Evolutionary conservation across 139 green algal genomes (phyloP).

Genomic region (Pleodorina starrii): DNA sequence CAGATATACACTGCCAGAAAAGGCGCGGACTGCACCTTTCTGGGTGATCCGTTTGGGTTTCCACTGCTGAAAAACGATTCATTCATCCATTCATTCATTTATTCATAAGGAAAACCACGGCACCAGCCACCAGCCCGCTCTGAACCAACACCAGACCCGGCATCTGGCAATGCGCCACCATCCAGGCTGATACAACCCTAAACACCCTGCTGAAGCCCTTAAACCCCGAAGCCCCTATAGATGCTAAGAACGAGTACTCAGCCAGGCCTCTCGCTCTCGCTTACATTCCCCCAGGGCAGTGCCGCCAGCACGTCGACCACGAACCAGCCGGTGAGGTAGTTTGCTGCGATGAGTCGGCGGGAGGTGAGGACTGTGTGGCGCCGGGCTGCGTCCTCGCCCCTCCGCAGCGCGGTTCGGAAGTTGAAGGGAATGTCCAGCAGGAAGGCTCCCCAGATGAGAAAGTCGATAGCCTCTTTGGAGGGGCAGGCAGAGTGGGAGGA

Average conservation of each 20-base stretch:
- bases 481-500: background rate
- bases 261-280: background rate
- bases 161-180: no score
- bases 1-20: no score
- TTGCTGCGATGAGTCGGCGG: background rate
- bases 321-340: conserved; percentile 27
- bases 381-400: background rate
- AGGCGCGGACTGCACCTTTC: no score
- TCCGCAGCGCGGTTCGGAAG: conserved; percentile 18
- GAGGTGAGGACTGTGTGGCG: background rate
- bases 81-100: no score
- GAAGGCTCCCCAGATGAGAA: background rate
- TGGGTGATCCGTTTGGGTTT: no score
- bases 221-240: background rate
- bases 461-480: background rate
- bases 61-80: no score
- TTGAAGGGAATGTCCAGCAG: conserved; percentile 15
- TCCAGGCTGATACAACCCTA: background rate
- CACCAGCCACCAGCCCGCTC: no score
- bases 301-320: conserved; percentile 12
- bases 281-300: background rate
- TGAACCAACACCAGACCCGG: no score
- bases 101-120: background rate
- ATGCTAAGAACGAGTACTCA: background rate
- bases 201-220: background rate